Evolutionary conservation across 164 flowering plant genomes (phyloP), one percentile per base, ranked within the genome.

Genomic region (Cinnamomum chago): DNA sequence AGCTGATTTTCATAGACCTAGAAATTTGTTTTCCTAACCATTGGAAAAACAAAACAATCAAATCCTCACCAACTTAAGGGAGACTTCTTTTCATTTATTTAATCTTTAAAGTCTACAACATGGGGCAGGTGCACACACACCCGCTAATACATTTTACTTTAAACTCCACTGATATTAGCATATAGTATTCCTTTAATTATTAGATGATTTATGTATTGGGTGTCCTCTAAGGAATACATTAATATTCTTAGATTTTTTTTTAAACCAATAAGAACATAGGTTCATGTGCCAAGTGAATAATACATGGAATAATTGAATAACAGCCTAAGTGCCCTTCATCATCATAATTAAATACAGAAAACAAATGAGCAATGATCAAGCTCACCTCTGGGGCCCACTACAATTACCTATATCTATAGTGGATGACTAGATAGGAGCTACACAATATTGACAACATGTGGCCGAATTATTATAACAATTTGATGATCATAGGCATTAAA

Each of bases 261-360:
- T 1, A n/a, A 60, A n/a, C 20, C 64, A 18, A 23, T 55, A 55
- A 55, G 14, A 25, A 64, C 67, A n/a, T 5, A 64, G 67, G 23
- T 64, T 64, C 67, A 64, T 64, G 67, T 64, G 67, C 47, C 67
- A 25, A 23, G 30, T 25, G 67, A 40, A 40, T 40, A 64, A 64
- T 64, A 64, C 27, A 64, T 25, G 14, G 3, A 64, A 25, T 64
- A 64, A 24, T 64, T 64, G 12, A 64, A 24, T 24, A 64, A 14
- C 20, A 55, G 60, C 1, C 60, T 55, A 14, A 15, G 18, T 55
- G 60, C 20, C 60, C 17, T 12, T 13, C 3, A 55, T 17, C n/a
- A 55, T 14, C 60, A 55, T 15, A 55, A 3, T 55, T 9, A 14
- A 55, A 18, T 55, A 55, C 12, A 14, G 18, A 14, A 55, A 14